phyloP scores from a whole-genome alignment of 495 filamentous ascomycete genomes.

The Hapsidospora chrysogenum region DNA sequence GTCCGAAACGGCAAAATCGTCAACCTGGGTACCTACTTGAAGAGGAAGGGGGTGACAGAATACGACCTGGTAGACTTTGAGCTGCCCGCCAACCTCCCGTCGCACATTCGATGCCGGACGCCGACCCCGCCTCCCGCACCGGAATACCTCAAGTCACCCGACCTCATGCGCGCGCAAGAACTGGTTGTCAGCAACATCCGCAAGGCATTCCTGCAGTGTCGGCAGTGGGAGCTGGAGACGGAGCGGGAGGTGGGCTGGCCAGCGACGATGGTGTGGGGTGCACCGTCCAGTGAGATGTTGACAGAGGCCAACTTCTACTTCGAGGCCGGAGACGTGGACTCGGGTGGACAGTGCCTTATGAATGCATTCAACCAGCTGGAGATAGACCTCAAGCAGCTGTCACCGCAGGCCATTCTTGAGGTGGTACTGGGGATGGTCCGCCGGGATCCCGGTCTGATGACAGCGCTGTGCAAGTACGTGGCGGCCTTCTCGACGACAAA shows the following conservation, averaged over 20 bases:
- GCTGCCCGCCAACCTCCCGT: constrained; percentile 13
- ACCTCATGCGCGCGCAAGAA: constrained; percentile 4
- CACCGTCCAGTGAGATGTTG: constrained; percentile 3
- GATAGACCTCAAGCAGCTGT: constrained; percentile 1
- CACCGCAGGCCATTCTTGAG: constrained; percentile 4
- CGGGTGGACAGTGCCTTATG: constrained; percentile 4
- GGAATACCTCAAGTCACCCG: not conserved
- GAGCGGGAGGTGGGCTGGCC: constrained; percentile 2
- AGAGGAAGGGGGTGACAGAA: constrained; percentile 18
- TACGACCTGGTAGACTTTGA: constrained; percentile 19
- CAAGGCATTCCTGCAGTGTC: constrained; percentile 4
- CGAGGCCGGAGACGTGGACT: constrained; percentile 2
- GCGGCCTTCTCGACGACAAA: constrained; percentile 4
- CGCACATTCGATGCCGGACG: constrained; percentile 17
- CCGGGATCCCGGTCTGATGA: constrained; percentile 4
- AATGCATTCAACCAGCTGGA: constrained; percentile 4
- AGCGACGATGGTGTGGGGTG: constrained; percentile 3
- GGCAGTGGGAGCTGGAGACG: constrained; percentile 4
- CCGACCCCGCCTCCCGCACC: constrained; percentile 10
- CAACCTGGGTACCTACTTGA: constrained; percentile 18
- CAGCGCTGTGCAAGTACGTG: constrained; percentile 4
- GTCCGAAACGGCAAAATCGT: constrained; percentile 18
- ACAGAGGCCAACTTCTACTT: constrained; percentile 4
- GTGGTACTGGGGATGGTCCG: constrained; percentile 4
- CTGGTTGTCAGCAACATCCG: constrained; percentile 3